Conservation (phyloP, 2,329 filamentous ascomycete species). For the Apiospora saccharicola region DNA sequence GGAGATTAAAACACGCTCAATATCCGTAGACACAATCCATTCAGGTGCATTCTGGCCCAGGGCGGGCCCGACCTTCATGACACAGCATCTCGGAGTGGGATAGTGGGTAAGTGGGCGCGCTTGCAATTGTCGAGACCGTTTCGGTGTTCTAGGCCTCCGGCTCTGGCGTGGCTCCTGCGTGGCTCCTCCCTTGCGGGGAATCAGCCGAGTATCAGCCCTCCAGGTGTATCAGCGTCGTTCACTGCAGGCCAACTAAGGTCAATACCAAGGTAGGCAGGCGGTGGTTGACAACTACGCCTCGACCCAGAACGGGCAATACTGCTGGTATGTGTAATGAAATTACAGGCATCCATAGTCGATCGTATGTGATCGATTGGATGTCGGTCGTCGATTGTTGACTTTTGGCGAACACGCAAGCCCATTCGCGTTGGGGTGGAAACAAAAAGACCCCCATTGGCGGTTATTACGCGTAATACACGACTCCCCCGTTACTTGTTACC, state of each 20-base stretch:
- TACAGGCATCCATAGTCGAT: neutral
- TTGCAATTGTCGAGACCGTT: slow-evolving; percentile 1
- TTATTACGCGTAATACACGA: slow-evolving; percentile 4
- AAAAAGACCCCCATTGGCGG: neutral
- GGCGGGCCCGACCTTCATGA: neutral
- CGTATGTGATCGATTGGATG: slow-evolving; percentile 16
- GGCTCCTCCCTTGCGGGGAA: slow-evolving; percentile 8
- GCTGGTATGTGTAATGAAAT: neutral
- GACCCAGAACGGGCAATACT: slow-evolving; percentile 3
- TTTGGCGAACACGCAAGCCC: neutral
- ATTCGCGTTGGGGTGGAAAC: slow-evolving; percentile 13
- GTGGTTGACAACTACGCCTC: neutral
- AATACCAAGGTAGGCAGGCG: too few species aligned
- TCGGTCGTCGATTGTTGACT: neutral
- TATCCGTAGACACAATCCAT: neutral
- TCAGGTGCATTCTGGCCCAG: neutral
- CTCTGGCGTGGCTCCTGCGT: neutral
- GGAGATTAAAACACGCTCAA: slow-evolving; percentile 8
- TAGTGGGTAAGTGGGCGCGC: neutral
- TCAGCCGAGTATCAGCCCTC: slow-evolving; percentile 16
- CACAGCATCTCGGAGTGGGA: slow-evolving; percentile 14
- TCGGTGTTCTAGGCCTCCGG: slow-evolving; percentile 18
- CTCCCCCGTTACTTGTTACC: neutral
- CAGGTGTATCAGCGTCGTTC: neutral
- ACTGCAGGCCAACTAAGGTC: neutral